These are phyloP conservation scores for Epichloe festucae DNA, from an alignment of 2,329 filamentous ascomycete species.

Conservation along the genomic window DNA sequence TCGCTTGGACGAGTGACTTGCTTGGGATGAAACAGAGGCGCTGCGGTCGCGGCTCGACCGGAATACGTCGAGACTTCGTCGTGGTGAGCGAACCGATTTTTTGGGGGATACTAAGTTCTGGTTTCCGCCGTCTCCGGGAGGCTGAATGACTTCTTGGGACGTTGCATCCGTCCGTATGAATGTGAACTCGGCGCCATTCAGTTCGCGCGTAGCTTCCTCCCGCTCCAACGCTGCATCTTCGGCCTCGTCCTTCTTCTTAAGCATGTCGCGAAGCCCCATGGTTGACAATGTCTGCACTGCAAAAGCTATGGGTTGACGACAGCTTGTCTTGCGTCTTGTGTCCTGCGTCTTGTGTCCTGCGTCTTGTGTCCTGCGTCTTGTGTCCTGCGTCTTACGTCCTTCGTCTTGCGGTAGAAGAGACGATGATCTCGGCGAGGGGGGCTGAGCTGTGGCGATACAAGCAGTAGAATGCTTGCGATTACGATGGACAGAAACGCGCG, in stretches of 20 bases:
- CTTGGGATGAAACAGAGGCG: slow-evolving; percentile 30
- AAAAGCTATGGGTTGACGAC: not conserved
- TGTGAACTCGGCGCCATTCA: slow-evolving; percentile 53
- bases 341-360: too few relatives aligned
- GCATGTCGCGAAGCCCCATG: slow-evolving; percentile 40
- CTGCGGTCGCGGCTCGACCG: slow-evolving; percentile 33
- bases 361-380: too few relatives aligned
- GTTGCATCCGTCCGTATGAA: slow-evolving; percentile 77
- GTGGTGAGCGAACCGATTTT: slow-evolving; percentile 17
- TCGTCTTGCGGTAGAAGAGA: not conserved
- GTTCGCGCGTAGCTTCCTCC: slow-evolving; percentile 23
- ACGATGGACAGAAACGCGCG: not conserved
- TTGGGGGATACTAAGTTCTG: slow-evolving; percentile 18
- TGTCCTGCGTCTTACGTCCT: too few relatives aligned
- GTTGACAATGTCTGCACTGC: slow-evolving; percentile 1
- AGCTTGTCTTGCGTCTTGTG: too few relatives aligned
- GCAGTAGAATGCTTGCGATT: not conserved
- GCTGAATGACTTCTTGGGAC: slow-evolving; percentile 64
- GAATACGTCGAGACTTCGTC: slow-evolving; percentile 34
- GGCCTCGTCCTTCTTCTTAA: slow-evolving; percentile 40
- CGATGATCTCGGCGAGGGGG: not conserved
- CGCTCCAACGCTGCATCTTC: slow-evolving; percentile 21
- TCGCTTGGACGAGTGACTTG: slow-evolving; percentile 26
- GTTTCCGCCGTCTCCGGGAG: slow-evolving; percentile 34
- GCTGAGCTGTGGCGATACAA: not conserved